Evolutionary conservation across 2,329 filamentous ascomycete genomes (phyloP), one percentile per base, ranked within the genome.

Genomic region (Neofusicoccum sp.): DNA sequence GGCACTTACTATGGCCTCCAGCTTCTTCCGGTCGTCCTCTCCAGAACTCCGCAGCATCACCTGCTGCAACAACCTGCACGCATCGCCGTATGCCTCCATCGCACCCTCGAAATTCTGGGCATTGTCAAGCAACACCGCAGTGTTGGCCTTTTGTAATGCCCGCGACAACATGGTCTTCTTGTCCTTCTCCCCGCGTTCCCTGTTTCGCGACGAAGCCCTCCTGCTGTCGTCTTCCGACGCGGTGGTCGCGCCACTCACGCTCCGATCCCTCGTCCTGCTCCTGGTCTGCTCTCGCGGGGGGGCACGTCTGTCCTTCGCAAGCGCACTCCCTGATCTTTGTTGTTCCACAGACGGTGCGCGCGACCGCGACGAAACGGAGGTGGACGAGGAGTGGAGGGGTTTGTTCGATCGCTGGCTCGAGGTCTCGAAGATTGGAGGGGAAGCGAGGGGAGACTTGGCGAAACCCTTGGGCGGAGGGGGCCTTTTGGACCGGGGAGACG

Each of bases 121-220:
- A 83, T 97, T 98, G 76, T 99, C 95, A 41, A 99, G 84, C 66
- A 97, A 84, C 28, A 99, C 95, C 24, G 95, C 95, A 11, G 91
- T 93, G 71, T 99, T 97, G 53, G 95, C 95, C 77, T 97, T 96
- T 72, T 96, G 89, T 59, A 99, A 79, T 0, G 95, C 95, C 68
- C 90, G 90, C n/a, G 93, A 96, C 36, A 99, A 83, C 93, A 98
- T 98, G 9, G 88, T 90, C 79, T 97, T 98, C 73, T 98, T 82
- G 67, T 82, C 80, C 66, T 76, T 79, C 62, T 81, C 80, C 54
- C 75, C 71, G 62, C 73, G 72, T 64, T 80, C 79, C 51, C 75
- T 71, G 6, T 71, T 72, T 63, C 75, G 73, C 61, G 73, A 73
- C 61, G 69, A 26, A 5, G 40, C 33, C 43, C 59, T 61, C 41